These are phyloP conservation scores for Suhomyces bolitotheri DNA, from an alignment of 1,139 yeast species.

Conservation along the genomic window DNA sequence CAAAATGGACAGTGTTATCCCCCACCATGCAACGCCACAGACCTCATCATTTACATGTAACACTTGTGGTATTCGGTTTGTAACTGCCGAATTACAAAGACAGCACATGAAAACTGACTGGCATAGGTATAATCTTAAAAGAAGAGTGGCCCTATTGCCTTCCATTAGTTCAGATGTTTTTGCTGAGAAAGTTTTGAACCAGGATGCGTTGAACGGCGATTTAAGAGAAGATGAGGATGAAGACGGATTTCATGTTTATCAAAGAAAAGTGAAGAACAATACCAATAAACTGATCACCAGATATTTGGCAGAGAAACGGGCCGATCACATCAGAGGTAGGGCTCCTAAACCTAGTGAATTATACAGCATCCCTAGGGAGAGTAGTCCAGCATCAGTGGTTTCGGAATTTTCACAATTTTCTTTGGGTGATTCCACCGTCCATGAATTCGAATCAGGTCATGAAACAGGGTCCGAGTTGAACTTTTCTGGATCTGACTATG, in stretches of 20 bases:
- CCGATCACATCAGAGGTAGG: not conserved
- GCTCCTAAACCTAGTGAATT: not conserved
- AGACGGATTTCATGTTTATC: conserved; percentile 55
- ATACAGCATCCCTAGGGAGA: conserved; percentile 23
- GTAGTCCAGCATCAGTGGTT: conserved; percentile 57
- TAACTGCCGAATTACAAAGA: conserved; percentile 78
- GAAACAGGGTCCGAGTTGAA: conserved; percentile 55
- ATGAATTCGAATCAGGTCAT: conserved; percentile 31
- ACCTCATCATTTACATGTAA: conserved; percentile 69
- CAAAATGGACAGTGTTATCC: conserved; percentile 18
- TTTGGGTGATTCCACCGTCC: conserved; percentile 55
- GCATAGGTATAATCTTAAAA: conserved; percentile 90
- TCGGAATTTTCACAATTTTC: conserved; percentile 68
- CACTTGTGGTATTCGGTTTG: conserved; percentile 80
- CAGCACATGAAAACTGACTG: conserved; percentile 95
- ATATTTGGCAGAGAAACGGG: conserved; percentile 16
- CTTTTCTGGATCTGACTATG: conserved; percentile 40
- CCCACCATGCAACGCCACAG: conserved; percentile 37
- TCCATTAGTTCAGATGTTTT: conserved; percentile 79
- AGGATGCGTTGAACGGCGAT: conserved; percentile 31
- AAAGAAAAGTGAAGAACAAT: conserved; percentile 26
- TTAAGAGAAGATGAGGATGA: conserved; percentile 57
- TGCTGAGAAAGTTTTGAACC: conserved; percentile 66
- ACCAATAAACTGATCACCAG: conserved; percentile 26
- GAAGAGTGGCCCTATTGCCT: conserved; percentile 84